A percentile compares a stretch with the other conserved stretches of the same genome.
Conservation (phyloP, 768 basidiomycete genomes). For the Serpula lacrymans region DNA sequence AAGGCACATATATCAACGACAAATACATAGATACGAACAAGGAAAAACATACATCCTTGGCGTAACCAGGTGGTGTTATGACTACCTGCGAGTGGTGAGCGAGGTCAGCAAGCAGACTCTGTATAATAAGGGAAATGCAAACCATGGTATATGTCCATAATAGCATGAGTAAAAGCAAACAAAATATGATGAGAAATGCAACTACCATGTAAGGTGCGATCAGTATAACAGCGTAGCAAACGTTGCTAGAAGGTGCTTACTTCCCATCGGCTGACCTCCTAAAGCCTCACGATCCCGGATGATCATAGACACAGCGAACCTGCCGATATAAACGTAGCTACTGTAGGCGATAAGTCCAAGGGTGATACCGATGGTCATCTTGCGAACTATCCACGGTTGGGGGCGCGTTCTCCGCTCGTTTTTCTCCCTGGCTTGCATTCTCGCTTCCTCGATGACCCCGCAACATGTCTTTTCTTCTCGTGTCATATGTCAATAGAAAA, state of each 20-base stretch:
- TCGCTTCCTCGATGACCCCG: constrained; percentile 52
- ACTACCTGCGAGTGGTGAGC: constrained; percentile 44
- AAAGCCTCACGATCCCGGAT: constrained; percentile 37
- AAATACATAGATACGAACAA: not conserved
- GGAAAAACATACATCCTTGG: constrained; percentile 51
- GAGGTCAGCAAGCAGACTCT: constrained; percentile 1
- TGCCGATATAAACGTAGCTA: constrained; percentile 74
- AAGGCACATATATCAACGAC: constrained; percentile 7
- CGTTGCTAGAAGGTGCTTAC: constrained; percentile 45
- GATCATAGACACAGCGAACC: constrained; percentile 74
- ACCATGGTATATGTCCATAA: constrained; percentile 77
- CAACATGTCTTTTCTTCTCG: constrained; percentile 31
- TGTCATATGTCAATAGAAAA: too few species aligned
- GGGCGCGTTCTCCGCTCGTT: constrained; percentile 42
- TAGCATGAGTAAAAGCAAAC: constrained; percentile 63
- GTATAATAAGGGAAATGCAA: constrained; percentile 1
- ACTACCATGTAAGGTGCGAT: constrained; percentile 38
- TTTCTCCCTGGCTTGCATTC: constrained; percentile 35
- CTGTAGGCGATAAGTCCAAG: constrained; percentile 63
- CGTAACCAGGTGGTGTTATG: constrained; percentile 65
- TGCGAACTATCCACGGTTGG: constrained; percentile 74
- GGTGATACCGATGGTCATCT: constrained; percentile 60
- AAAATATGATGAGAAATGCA: constrained; percentile 61
- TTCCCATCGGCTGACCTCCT: constrained; percentile 52
- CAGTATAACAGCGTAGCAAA: not conserved